Percentiles rank a stretch among this genome's conserved stretches.
These are phyloP conservation scores for Ballota nigra DNA, from an alignment of 257 asterid species.

Conservation along the genomic window DNA sequence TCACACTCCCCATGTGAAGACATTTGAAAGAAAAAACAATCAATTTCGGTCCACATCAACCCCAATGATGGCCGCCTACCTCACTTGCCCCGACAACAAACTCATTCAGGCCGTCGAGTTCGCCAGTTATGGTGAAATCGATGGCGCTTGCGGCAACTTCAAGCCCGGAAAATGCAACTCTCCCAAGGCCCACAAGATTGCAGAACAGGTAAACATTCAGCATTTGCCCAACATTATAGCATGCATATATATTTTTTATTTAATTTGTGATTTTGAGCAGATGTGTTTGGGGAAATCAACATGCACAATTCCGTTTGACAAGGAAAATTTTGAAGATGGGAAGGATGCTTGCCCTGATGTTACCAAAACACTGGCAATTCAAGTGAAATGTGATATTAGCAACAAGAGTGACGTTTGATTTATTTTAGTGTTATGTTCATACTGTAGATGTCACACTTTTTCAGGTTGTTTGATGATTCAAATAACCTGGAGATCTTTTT, in stretches of 20 bases:
- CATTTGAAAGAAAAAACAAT: constrained; percentile 50
- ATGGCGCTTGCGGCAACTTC: constrained; percentile 73
- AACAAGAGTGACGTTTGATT: constrained; percentile 23
- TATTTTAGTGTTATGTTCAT: background rate
- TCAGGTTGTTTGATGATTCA: background rate
- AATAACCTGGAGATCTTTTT: background rate
- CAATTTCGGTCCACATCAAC: constrained; percentile 28
- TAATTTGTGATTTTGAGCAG: constrained; percentile 23
- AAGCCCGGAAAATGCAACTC: constrained; percentile 51
- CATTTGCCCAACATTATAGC: too few species aligned
- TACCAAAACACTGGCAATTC: constrained; percentile 53
- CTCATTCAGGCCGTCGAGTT: constrained; percentile 51
- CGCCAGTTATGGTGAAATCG: constrained; percentile 59
- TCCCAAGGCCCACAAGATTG: constrained; percentile 30
- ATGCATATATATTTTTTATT: background rate
- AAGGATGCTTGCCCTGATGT: constrained; percentile 59
- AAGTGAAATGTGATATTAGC: constrained; percentile 49
- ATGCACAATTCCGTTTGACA: constrained; percentile 63
- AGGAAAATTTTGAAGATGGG: constrained; percentile 32
- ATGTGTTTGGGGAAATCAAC: constrained; percentile 63
- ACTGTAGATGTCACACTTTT: background rate
- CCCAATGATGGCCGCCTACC: constrained; percentile 48
- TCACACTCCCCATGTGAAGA: constrained; percentile 45
- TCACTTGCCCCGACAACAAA: constrained; percentile 56
- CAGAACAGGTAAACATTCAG: constrained; percentile 32